Evolutionary conservation across 495 filamentous ascomycete species (phyloP).

Genomic region (Saxispiralis lemnorum): DNA sequence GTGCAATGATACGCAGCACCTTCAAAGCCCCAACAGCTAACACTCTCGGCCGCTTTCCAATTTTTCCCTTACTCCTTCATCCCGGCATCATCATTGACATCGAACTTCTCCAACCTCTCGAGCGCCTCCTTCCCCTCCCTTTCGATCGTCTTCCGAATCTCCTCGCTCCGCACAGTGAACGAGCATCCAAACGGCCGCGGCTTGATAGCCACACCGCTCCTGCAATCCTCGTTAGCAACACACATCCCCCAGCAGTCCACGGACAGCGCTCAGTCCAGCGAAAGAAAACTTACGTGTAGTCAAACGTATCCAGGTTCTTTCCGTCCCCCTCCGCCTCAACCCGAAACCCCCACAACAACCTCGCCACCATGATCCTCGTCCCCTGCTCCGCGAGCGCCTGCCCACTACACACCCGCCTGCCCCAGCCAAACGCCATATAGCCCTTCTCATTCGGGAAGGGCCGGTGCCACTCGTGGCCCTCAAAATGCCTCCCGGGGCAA

Average conservation of each 20-base stretch:
- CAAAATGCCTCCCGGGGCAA: slow-evolving; percentile 21
- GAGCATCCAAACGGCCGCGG: slow-evolving; percentile 24
- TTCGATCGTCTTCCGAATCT: slow-evolving; percentile 35
- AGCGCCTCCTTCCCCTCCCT: slow-evolving; percentile 37
- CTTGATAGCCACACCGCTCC: slow-evolving; percentile 27
- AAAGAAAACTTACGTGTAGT: slow-evolving; percentile 24
- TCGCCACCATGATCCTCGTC: slow-evolving; percentile 22
- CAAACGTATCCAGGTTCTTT: slow-evolving; percentile 31
- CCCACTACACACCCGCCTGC: slow-evolving; percentile 22
- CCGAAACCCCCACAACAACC: slow-evolving; percentile 26
- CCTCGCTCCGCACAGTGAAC: slow-evolving; percentile 26
- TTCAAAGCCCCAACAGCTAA: no score
- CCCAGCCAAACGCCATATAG: slow-evolving; percentile 48
- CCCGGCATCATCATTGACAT: slow-evolving; percentile 26
- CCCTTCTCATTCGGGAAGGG: slow-evolving; percentile 41
- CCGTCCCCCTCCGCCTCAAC: slow-evolving; percentile 30
- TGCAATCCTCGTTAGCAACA: no score
- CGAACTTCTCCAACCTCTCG: slow-evolving; percentile 33
- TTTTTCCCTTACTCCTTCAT: no score
- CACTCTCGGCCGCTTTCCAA: no score
- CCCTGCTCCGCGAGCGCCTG: slow-evolving; percentile 30
- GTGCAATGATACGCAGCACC: no score
- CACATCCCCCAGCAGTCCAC: no score
- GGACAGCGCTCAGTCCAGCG: not conserved
- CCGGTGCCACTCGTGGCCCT: slow-evolving; percentile 23